Conservation (phyloP, 352 stramenopile genomes). For the Pythium periplocum region DNA sequence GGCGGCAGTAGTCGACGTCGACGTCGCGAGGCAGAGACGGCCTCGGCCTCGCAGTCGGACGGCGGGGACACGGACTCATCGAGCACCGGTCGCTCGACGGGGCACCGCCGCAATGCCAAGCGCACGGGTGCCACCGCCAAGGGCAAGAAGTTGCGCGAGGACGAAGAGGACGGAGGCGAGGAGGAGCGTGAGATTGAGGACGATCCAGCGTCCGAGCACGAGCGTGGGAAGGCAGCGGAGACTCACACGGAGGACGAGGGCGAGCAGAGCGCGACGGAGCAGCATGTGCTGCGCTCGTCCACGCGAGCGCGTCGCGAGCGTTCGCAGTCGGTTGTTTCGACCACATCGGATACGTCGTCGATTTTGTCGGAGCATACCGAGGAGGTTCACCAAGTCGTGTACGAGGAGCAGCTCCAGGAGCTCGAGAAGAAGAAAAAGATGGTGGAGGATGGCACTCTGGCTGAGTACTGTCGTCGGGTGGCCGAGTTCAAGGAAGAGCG, state of each 20-base stretch:
- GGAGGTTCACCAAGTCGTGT: constrained; percentile 23
- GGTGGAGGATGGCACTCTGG: constrained; percentile 76
- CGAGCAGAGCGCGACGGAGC: constrained; percentile 22
- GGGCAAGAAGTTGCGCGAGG: constrained; percentile 12
- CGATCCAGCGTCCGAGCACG: constrained; percentile 10
- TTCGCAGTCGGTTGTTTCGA: constrained; percentile 66
- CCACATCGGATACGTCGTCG: constrained; percentile 50
- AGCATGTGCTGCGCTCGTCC: constrained; percentile 14
- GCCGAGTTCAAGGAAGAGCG: constrained; percentile 81
- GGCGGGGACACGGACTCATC: constrained; percentile 49
- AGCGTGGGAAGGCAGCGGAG: constrained; percentile 1
- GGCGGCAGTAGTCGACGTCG: constrained; percentile 30
- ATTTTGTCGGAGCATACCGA: constrained; percentile 39
- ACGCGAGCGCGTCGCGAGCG: constrained; percentile 32
- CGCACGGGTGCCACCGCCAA: constrained; percentile 9
- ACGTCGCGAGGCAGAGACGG: constrained; percentile 21
- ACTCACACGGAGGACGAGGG: constrained; percentile 25
- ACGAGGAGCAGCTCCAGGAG: constrained; percentile 61
- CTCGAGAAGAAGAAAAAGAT: constrained; percentile 83
- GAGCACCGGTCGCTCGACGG: neutral
- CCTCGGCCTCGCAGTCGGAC: constrained; percentile 40
- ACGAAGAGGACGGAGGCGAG: constrained; percentile 6
- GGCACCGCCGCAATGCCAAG: too few relatives aligned
- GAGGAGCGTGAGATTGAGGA: constrained; percentile 5
- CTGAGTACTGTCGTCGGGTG: constrained; percentile 78